A percentile compares a stretch with the other conserved stretches of the same genome.
Conservation (phyloP, 805 yeast species). For the Yarrowia hollandica region DNA sequence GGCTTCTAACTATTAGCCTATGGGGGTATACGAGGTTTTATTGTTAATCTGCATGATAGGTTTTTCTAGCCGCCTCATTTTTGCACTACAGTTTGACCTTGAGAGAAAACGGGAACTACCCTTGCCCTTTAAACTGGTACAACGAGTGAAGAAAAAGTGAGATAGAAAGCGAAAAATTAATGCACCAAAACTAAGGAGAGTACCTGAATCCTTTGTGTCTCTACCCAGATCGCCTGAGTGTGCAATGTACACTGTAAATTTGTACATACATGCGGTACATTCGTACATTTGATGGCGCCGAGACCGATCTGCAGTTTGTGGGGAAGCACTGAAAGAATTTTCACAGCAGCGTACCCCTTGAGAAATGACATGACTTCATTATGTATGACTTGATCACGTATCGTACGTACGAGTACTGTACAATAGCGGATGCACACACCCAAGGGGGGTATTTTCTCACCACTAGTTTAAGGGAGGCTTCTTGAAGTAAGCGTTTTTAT, state of each 20-base stretch:
- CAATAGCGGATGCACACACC: no score
- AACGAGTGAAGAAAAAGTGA: neutral
- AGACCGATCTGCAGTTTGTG: slow-evolving; percentile 9
- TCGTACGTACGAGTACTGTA: no score
- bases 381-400: no score
- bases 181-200: no score
- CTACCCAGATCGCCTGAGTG: neutral
- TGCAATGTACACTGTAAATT: neutral
- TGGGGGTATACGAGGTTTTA: neutral
- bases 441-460: no score
- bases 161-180: neutral
- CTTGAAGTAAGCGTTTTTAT: no score
- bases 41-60: neutral
- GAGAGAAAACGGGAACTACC: no score
- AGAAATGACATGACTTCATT: no score
- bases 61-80: neutral
- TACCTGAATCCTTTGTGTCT: neutral
- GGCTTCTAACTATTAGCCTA: neutral
- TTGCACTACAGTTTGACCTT: no score
- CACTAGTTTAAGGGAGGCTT: no score
- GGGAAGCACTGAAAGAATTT: neutral
- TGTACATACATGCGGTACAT: no score
- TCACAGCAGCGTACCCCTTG: neutral
- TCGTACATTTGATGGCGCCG: neutral
- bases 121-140: no score